A percentile compares a stretch with the other conserved stretches of the same genome.
These are phyloP conservation scores for Beta lomatogona DNA, from an alignment of 179 eudicot genomes.

Conservation along the genomic window DNA sequence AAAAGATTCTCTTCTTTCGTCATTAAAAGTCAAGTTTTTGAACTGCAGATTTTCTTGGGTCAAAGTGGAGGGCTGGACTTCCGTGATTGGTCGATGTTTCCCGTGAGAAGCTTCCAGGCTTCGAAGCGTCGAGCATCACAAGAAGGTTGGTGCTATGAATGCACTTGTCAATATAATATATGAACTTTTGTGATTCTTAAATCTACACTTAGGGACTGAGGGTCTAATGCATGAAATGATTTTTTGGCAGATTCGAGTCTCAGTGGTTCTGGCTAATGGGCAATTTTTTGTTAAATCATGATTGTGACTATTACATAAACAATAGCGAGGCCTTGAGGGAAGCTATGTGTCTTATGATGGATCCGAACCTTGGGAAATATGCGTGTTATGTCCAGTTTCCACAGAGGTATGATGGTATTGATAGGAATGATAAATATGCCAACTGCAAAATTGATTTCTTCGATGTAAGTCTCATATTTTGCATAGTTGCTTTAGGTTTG, in stretches of 20 bases:
- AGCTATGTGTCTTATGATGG: constrained; percentile 75
- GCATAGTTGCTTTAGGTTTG: constrained; percentile 50
- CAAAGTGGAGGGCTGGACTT: constrained; percentile 67
- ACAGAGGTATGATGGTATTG: constrained; percentile 73
- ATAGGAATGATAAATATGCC: constrained; percentile 65
- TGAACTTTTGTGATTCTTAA: neutral
- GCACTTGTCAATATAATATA: constrained; percentile 47
- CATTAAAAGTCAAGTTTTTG: too few relatives aligned
- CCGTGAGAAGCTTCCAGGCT: constrained; percentile 74
- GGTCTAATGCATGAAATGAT: neutral
- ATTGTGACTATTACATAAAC: constrained; percentile 69
- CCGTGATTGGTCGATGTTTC: constrained; percentile 74
- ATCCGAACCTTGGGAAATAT: constrained; percentile 60
- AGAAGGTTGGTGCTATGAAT: constrained; percentile 86
- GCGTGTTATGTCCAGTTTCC: constrained; percentile 72
- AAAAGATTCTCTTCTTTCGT: too few relatives aligned
- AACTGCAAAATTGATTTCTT: constrained; percentile 70
- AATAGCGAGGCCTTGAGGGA: constrained; percentile 67
- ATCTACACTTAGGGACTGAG: neutral
- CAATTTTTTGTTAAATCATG: constrained; percentile 62
- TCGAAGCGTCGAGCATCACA: constrained; percentile 52
- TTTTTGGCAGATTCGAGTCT: constrained; percentile 51
- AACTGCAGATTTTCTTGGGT: constrained; percentile 66
- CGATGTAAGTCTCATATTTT: constrained; percentile 60
- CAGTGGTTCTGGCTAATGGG: constrained; percentile 64